Evolutionary conservation across 306 rosid species (phyloP), one percentile per base, ranked within the genome.

Genomic region (Castanospermum australe): DNA sequence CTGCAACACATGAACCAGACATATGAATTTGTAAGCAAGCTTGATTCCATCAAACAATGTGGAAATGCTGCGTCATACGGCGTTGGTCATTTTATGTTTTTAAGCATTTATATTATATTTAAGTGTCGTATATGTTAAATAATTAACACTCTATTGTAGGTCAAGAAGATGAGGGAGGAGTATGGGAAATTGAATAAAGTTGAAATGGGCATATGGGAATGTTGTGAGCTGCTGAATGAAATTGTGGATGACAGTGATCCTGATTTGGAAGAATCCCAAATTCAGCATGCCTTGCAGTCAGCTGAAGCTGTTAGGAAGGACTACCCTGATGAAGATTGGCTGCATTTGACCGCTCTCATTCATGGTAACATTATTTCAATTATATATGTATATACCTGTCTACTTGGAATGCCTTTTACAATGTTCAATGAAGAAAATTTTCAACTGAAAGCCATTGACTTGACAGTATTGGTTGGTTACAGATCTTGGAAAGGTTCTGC

Each of bases 141-240:
- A 38, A 1, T 38, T 7, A 38, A 6, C 42, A 38, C 15, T 14
- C 5, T 10, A 67, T 36, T 62, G 57, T 32, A 87, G 91, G 91
- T 80, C 14, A 73, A 79, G 84, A 86, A 15, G 57, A 90, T 79
- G 90, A 86, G 92, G 45, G 76, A 68, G 62, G 83, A 85, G 76
- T 86, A 90, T 35, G 71, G 82, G 42, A 88, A 85, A 81, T 17
- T 90, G 91, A 51, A 90, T 17, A 77, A 66, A 51, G 79, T 73
- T 0, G 88, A 90, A 79, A 86, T 90, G 94, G 89, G 89, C 48
- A 88, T 90, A 28, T 90, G 94, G 92, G 94, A 88, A 80, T 90
- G 94, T 4, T 90, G 92, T 69, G 91, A 83, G 44, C 86, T 88
- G 9, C 86, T 90, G 1, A 87, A 90, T 51, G 87, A 88, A 33